Base-by-base conservation (phyloP, 208 protist species). In the Leishmania guyanensis region DNA sequence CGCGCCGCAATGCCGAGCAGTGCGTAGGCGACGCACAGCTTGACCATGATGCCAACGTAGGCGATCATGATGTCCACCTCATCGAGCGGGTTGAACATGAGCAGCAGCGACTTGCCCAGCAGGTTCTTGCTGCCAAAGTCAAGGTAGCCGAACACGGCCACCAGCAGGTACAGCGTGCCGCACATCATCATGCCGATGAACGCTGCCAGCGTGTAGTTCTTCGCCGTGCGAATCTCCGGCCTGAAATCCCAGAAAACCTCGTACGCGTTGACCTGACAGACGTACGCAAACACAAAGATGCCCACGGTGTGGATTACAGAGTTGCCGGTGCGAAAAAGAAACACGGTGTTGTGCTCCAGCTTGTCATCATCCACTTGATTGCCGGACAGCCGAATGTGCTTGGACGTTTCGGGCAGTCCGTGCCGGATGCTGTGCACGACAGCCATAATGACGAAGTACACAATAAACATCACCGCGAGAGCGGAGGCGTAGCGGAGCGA, bases 231-330 rank as follows among this genome's bases (percentile, higher is more conserved):
- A 39, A 80, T 84, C 29, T 72, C 80, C 8, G 88, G 84, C 17
- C 90, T 72, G 75, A 94, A 79, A 46, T 93, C 92, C 74, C 78
- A 85, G 66, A 88, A 89, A 0, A 94, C 82, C 75, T 93, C 90
- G 53, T 88, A 86, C 20, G 72, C 77, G 62, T 91, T 94, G 1
- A 92, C 65, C 48, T 96, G 92, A 51, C 87, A 93, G 5, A 88
- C 70, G 73, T 89, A 96, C 54, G 93, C 88, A 72, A 96, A 94
- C 36, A 89, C 84, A 71, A 95, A 93, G 12, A 89, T 74, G 51
- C 85, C 81, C 20, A 91, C 56, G n/a, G 78, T 78, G 17, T 81
- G 33, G 39, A 92, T 68, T 0, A 86, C 87, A n/a, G 77, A 50
- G 77, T 87, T 88, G n/a, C 89, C 89, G 20, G 81, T 87, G 50